phyloP scores from a whole-genome alignment of 2,329 filamentous ascomycete genomes.

The Exophiala dermatitidis region DNA sequence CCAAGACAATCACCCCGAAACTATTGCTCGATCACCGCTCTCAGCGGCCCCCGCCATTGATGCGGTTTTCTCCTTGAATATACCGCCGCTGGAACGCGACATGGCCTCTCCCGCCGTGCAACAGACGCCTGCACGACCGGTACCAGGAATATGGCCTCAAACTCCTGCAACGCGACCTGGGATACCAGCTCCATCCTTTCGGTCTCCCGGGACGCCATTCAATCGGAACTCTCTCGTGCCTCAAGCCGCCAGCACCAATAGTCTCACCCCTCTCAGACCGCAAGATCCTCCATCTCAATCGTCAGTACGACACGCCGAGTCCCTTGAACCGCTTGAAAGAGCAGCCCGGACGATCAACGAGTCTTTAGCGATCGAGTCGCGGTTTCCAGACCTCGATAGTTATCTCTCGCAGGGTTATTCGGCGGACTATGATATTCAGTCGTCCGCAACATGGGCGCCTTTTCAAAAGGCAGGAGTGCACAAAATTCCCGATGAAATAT shows the following conservation, averaged over 20 bases:
- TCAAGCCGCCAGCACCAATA: slow-evolving; percentile 4
- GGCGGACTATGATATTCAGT: slow-evolving; percentile 79
- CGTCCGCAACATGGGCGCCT: slow-evolving; percentile 66
- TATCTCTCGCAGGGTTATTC: slow-evolving; percentile 89
- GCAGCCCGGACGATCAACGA: slow-evolving; percentile 78
- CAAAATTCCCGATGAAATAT: slow-evolving; percentile 82
- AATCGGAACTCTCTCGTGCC: slow-evolving; percentile 20
- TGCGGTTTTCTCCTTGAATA: slow-evolving; percentile 9
- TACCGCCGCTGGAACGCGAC: slow-evolving; percentile 8
- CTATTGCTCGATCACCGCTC: not conserved
- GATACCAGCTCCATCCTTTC: slow-evolving; percentile 35
- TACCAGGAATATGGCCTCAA: slow-evolving; percentile 39
- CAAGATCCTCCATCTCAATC: slow-evolving; percentile 9
- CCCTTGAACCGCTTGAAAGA: slow-evolving; percentile 64
- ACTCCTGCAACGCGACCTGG: slow-evolving; percentile 35
- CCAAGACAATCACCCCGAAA: too few relatives aligned
- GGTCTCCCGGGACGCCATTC: slow-evolving; percentile 25
- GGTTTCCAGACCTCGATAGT: slow-evolving; percentile 80
- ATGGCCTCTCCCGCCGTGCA: slow-evolving; percentile 34
- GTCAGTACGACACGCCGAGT: slow-evolving; percentile 32
- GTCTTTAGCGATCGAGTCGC: slow-evolving; percentile 63
- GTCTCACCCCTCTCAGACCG: slow-evolving; percentile 9
- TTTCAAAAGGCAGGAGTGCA: slow-evolving; percentile 84
- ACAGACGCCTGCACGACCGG: slow-evolving; percentile 37
- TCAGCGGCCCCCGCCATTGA: slow-evolving; percentile 4